These are phyloP conservation scores for Rhizophagus prolifer DNA, from an alignment of 192 early-diverging fungal species.

Conservation along the genomic window DNA sequence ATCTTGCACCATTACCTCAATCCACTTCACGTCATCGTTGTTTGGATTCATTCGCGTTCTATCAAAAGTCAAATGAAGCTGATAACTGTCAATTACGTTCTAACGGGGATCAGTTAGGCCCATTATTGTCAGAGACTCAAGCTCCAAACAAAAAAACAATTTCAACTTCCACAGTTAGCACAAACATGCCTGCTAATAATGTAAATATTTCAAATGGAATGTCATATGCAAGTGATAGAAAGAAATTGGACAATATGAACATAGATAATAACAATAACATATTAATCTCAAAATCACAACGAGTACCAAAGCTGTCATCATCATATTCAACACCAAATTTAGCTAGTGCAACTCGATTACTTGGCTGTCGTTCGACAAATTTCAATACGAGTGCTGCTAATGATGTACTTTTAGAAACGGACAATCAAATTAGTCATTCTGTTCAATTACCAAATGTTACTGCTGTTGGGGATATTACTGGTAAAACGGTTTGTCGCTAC, in stretches of 20 bases:
- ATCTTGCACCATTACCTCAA: constrained; percentile 43
- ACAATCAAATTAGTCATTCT: not conserved
- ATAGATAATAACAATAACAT: constrained; percentile 30
- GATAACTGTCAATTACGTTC: not conserved
- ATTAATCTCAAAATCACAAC: constrained; percentile 22
- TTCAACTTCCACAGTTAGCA: not conserved
- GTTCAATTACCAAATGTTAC: constrained; percentile 2
- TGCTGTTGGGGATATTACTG: not conserved
- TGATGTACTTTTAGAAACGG: constrained; percentile 1
- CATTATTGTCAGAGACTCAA: not conserved
- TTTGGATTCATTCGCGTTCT: constrained; percentile 38
- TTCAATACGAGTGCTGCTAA: not conserved
- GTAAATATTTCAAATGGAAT: constrained; percentile 32
- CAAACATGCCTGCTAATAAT: not conserved
- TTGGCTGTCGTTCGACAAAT: constrained; percentile 33
- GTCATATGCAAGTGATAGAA: constrained; percentile 38
- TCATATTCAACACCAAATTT: constrained; percentile 51
- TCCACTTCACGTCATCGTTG: constrained; percentile 43
- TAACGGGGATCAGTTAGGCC: not conserved
- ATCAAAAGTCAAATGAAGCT: constrained; percentile 27
- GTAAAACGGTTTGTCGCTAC: constrained; percentile 24
- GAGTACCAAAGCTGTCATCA: constrained; percentile 41
- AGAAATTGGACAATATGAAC: constrained; percentile 36
- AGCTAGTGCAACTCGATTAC: constrained; percentile 32
- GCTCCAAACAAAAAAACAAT: not conserved